Conservation (phyloP, 164 flowering plant species). For the Aristolochia contorta region DNA sequence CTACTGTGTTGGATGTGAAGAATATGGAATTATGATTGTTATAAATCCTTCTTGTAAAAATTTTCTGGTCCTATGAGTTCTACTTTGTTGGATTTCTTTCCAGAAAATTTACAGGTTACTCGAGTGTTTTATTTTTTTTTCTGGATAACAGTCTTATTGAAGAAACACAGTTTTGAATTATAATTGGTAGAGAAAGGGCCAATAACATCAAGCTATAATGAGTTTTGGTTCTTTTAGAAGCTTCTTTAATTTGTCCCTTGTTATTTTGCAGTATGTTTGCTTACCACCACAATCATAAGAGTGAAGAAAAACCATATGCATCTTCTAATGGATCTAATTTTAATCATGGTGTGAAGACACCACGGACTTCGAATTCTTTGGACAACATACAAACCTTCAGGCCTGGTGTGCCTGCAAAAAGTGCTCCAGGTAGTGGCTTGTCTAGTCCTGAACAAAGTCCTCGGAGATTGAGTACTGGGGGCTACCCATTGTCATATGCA, state of each 20-base stretch:
- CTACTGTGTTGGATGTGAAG: too few species aligned
- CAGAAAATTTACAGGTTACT: not conserved
- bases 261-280: slow-evolving; percentile 19
- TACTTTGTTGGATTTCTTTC: too few species aligned
- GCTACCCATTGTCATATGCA: slow-evolving; percentile 17
- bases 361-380: slow-evolving; percentile 12
- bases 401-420: slow-evolving; percentile 29
- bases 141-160: not conserved
- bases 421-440: slow-evolving; percentile 58
- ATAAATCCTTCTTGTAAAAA: too few species aligned
- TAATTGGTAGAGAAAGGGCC: not conserved
- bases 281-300: slow-evolving; percentile 11
- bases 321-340: slow-evolving; percentile 8
- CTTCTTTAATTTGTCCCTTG: not conserved
- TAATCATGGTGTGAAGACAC: slow-evolving; percentile 15
- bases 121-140: not conserved
- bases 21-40: too few species aligned
- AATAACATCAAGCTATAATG: not conserved
- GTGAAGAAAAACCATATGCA: slow-evolving; percentile 12
- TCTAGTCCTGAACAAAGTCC: slow-evolving; percentile 63
- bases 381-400: slow-evolving; percentile 16
- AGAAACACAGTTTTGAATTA: not conserved
- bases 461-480: slow-evolving; percentile 24
- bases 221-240: not conserved
- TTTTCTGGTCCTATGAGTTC: too few species aligned